phyloP scores from a whole-genome alignment of 108 stramenopile species.

The Seminavis robusta region DNA sequence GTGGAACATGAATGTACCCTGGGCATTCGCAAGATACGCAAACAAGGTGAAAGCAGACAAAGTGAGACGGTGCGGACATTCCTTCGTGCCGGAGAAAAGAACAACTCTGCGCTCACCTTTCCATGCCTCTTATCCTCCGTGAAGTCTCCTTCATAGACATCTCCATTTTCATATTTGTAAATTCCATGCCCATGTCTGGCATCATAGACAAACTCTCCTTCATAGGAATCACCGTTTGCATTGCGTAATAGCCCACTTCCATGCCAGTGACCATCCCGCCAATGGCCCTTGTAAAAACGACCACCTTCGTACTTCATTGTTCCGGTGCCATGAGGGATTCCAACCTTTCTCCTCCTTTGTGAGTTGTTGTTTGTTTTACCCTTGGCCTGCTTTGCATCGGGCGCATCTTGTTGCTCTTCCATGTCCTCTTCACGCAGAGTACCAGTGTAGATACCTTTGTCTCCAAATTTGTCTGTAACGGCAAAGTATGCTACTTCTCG shows the following conservation, averaged over 20 bases:
- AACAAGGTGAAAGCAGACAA: no score
- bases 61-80: no score
- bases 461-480: constrained; percentile 38
- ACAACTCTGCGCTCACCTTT: no score
- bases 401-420: no score
- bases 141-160: constrained; percentile 27
- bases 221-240: constrained; percentile 31
- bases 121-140: constrained; percentile 30
- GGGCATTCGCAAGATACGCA: no score
- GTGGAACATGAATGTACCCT: constrained; percentile 24
- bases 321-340: constrained; percentile 45
- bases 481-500: no score
- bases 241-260: no score
- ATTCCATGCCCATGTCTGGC: constrained; percentile 26
- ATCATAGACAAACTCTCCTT: constrained; percentile 32
- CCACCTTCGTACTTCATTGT: constrained; percentile 55
- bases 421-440: constrained; percentile 1
- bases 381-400: no score
- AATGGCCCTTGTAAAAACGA: constrained; percentile 47
- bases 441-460: constrained; percentile 25
- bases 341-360: no score
- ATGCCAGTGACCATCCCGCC: constrained; percentile 49
- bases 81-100: no score
- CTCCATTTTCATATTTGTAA: constrained; percentile 30
- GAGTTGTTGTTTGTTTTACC: no score